A percentile compares a stretch with the other conserved stretches of the same genome.
These are phyloP conservation scores for Pseudevernia furfuracea DNA, from an alignment of 495 filamentous ascomycete genomes.

Conservation along the genomic window DNA sequence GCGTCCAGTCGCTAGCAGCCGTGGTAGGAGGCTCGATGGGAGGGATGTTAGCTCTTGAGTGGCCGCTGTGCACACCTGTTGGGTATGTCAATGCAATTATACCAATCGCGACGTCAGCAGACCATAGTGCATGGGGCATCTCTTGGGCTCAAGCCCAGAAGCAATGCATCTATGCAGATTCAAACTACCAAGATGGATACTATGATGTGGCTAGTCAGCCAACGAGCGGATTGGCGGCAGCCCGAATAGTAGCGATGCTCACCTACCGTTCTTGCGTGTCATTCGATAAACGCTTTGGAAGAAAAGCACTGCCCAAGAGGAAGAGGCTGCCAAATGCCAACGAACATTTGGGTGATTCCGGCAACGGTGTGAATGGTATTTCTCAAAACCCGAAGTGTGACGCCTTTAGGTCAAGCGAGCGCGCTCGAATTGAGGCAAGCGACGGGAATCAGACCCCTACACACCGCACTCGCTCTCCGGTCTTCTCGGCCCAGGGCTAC, in stretches of 20 bases:
- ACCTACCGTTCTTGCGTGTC: slow-evolving; percentile 93
- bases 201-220: slow-evolving; percentile 77
- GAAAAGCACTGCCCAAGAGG: slow-evolving; percentile 73
- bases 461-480: slow-evolving; percentile 50
- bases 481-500: slow-evolving; percentile 95
- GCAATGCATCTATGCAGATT: slow-evolving; percentile 95
- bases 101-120: slow-evolving; percentile 84
- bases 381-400: not conserved
- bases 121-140: slow-evolving; percentile 95
- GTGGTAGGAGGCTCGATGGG: slow-evolving; percentile 94
- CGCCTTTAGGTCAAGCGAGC: not conserved
- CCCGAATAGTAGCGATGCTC: slow-evolving; percentile 91
- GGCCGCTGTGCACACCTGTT: slow-evolving; percentile 78
- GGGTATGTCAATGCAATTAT: slow-evolving; percentile 86
- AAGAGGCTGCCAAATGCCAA: slow-evolving; percentile 70
- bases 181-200: slow-evolving; percentile 95
- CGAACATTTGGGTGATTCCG: slow-evolving; percentile 43
- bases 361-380: slow-evolving; percentile 54
- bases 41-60: slow-evolving; percentile 92
- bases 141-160: slow-evolving; percentile 95
- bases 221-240: slow-evolving; percentile 77
- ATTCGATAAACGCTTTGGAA: slow-evolving; percentile 86
- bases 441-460: slow-evolving; percentile 26
- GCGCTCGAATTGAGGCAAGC: slow-evolving; percentile 33
- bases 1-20: slow-evolving; percentile 73